Conservation (phyloP, 2,329 filamentous ascomycete species). For the Clonostachys rosea region DNA sequence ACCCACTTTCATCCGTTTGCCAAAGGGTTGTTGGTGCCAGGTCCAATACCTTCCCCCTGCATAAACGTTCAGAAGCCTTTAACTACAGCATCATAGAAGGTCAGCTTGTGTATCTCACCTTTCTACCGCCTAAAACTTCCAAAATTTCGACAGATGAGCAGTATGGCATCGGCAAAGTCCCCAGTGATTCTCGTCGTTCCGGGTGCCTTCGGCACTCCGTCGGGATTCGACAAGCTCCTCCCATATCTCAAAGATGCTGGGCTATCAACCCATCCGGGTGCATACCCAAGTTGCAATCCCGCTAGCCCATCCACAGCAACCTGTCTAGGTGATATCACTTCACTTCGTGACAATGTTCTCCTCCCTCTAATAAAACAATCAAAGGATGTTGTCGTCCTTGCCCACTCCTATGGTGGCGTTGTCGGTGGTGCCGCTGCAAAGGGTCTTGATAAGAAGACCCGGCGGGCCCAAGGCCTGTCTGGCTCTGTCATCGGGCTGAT, state of each 20-base stretch:
- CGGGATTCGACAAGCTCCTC: background rate
- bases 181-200: background rate
- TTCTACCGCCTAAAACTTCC: too few species aligned
- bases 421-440: constrained; percentile 39
- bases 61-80: too few species aligned
- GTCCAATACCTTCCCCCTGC: too few species aligned
- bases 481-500: too few species aligned
- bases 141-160: too few species aligned
- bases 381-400: constrained; percentile 37
- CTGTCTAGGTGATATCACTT: background rate
- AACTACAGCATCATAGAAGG: too few species aligned
- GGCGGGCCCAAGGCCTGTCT: too few species aligned
- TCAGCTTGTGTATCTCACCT: too few species aligned
- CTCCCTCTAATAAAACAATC: constrained; percentile 10
- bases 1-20: too few species aligned
- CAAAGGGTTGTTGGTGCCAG: too few species aligned
- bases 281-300: background rate
- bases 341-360: background rate
- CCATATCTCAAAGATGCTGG: background rate
- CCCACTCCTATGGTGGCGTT: constrained; percentile 43
- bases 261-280: background rate
- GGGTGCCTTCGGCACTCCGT: background rate
- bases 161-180: background rate
- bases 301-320: background rate
- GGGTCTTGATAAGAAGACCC: constrained; percentile 20